phyloP scores from a whole-genome alignment of 768 basidiomycete species.

The Naganishia randhawae region DNA sequence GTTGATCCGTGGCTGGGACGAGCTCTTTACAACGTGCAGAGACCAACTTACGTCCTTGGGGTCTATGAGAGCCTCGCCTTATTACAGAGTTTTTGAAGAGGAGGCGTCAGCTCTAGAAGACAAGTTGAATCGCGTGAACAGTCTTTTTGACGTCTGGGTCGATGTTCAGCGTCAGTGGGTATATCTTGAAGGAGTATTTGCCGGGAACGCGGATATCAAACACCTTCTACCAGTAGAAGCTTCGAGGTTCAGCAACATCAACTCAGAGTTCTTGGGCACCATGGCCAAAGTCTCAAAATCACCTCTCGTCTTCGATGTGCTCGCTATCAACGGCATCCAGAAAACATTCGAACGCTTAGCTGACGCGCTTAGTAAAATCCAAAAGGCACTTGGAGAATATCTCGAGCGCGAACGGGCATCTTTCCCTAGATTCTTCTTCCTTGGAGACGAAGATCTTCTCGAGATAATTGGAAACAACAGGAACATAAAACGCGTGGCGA shows the following conservation, averaged over 20 bases:
- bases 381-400: constrained; percentile 98
- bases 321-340: constrained; percentile 93
- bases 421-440: constrained; percentile 99
- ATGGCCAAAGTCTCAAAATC: constrained; percentile 99
- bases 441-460: constrained; percentile 95
- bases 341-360: constrained; percentile 95
- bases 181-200: constrained; percentile 97
- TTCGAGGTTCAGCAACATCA: constrained; percentile 97
- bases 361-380: constrained; percentile 94
- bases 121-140: constrained; percentile 91
- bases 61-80: constrained; percentile 97
- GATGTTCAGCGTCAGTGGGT: constrained; percentile 99
- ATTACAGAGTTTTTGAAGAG: constrained; percentile 69
- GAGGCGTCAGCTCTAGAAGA: constrained; percentile 85
- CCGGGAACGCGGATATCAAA: constrained; percentile 99
- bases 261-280: constrained; percentile 91
- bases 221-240: constrained; percentile 96
- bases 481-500: constrained; percentile 95
- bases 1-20: constrained; percentile 93
- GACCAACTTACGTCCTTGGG: constrained; percentile 93
- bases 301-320: constrained; percentile 91
- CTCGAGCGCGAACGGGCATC: constrained; percentile 93
- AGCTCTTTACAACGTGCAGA: constrained; percentile 91
- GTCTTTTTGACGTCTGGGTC: constrained; percentile 98
- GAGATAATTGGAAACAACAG: constrained; percentile 99